These are phyloP conservation scores for Entomortierella parvispora DNA, from an alignment of 192 early-diverging fungal genomes.

Conservation along the genomic window DNA sequence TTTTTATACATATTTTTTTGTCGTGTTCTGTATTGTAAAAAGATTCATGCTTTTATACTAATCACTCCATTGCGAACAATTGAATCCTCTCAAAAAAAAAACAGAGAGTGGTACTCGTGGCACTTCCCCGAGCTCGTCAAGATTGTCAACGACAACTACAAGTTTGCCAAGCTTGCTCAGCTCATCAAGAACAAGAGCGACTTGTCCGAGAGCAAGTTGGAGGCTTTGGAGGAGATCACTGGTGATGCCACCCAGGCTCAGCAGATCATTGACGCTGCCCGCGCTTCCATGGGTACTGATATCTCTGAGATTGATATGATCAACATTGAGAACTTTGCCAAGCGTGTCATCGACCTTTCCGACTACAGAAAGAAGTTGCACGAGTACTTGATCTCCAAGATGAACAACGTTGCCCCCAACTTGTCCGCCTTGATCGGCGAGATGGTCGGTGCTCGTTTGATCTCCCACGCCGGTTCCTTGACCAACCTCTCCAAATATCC, in stretches of 20 bases:
- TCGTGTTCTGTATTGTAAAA: no score
- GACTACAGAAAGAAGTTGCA: conserved; percentile 96
- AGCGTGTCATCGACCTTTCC: conserved; percentile 88
- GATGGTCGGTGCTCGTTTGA: conserved; percentile 95
- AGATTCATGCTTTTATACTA: no score
- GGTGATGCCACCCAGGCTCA: conserved; percentile 85
- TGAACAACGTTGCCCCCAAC: conserved; percentile 97
- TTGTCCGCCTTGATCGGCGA: conserved; percentile 95
- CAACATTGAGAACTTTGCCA: conserved; percentile 95
- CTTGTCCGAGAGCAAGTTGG: conserved; percentile 79
- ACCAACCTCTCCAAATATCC: conserved; percentile 98
- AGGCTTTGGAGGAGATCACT: conserved; percentile 82
- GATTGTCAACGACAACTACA: conserved; percentile 93
- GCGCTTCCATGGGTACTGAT: conserved; percentile 98
- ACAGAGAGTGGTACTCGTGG: conserved; percentile 99
- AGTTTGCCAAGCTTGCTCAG: conserved; percentile 91
- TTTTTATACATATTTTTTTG: no score
- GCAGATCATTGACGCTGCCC: conserved; percentile 93
- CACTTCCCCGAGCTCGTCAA: conserved; percentile 99
- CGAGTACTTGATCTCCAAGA: conserved; percentile 93
- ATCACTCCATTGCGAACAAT: conserved; percentile 94
- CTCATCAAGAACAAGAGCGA: conserved; percentile 92
- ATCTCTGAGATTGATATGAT: conserved; percentile 95
- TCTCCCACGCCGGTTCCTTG: conserved; percentile 96
- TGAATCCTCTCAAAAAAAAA: conserved; percentile 37